Percentiles rank a stretch among this genome's conserved stretches.
These are phyloP conservation scores for Aspergillus texensis DNA, from an alignment of 2,329 filamentous ascomycete genomes.

Conservation along the genomic window DNA sequence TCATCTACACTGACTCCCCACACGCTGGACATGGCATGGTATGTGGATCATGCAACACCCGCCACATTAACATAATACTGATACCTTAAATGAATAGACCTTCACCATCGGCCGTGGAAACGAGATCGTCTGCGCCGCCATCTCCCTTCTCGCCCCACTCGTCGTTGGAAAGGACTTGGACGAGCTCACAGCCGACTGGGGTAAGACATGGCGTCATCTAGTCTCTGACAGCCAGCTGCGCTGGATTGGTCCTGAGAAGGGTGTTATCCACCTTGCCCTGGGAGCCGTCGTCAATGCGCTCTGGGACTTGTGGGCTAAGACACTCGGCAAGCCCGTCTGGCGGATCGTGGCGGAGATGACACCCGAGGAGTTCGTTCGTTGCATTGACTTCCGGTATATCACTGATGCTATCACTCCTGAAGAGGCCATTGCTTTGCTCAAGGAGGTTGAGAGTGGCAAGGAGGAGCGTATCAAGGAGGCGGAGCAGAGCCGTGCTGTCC, in stretches of 20 bases:
- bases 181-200: conserved; percentile 78
- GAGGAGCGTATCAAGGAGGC: conserved; percentile 72
- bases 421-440: conserved; percentile 74
- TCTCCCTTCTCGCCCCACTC: conserved; percentile 74
- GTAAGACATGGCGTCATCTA: conserved; percentile 87
- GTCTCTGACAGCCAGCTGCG: conserved; percentile 87
- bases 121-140: conserved; percentile 86
- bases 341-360: conserved; percentile 86
- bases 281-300: conserved; percentile 87
- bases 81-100: conserved; percentile 31
- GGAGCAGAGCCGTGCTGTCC: conserved; percentile 72
- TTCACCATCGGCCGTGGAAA: conserved; percentile 70
- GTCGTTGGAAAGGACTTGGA: conserved; percentile 75
- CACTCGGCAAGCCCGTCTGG: conserved; percentile 85
- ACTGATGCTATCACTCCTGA: conserved; percentile 88
- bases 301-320: conserved; percentile 96
- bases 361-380: conserved; percentile 80
- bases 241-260: conserved; percentile 94
- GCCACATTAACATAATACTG: conserved; percentile 4
- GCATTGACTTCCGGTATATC: conserved; percentile 94
- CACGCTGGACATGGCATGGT: conserved; percentile 48
- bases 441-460: conserved; percentile 68
- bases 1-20: conserved; percentile 75
- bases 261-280: conserved; percentile 88
- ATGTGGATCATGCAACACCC: conserved; percentile 11